These are phyloP conservation scores for Przewalskia tangutica DNA, from an alignment of 257 asterid genomes.

Conservation along the genomic window DNA sequence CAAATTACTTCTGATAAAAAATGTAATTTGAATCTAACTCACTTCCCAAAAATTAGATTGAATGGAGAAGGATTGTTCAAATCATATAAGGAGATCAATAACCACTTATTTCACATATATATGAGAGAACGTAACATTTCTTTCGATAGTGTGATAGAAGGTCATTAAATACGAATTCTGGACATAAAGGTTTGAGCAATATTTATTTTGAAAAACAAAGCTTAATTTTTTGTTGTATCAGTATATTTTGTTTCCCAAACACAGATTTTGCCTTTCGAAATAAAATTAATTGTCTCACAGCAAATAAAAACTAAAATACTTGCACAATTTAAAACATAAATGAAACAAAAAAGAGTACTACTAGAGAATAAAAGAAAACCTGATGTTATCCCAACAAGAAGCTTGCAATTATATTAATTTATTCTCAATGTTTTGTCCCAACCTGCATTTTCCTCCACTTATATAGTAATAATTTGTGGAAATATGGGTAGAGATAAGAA, in stretches of 20 bases:
- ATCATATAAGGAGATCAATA: too few species aligned
- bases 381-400: background rate
- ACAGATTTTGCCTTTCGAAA: background rate
- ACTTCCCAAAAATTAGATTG: too few species aligned
- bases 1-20: too few species aligned
- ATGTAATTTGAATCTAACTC: too few species aligned
- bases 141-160: too few species aligned
- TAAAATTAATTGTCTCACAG: too few species aligned
- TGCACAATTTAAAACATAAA: background rate
- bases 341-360: background rate
- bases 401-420: background rate
- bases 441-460: background rate
- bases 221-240: background rate
- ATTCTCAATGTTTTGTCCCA: background rate
- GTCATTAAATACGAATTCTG: too few species aligned
- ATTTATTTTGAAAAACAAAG: background rate
- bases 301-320: background rate
- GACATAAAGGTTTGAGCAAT: background rate
- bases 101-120: too few species aligned
- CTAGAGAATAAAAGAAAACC: background rate
- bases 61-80: too few species aligned
- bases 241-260: background rate
- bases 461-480: background rate
- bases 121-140: too few species aligned
- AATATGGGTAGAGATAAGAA: too few species aligned